Base-by-base conservation (phyloP, 768 basidiomycete genomes). In the Pholiota microspora region DNA sequence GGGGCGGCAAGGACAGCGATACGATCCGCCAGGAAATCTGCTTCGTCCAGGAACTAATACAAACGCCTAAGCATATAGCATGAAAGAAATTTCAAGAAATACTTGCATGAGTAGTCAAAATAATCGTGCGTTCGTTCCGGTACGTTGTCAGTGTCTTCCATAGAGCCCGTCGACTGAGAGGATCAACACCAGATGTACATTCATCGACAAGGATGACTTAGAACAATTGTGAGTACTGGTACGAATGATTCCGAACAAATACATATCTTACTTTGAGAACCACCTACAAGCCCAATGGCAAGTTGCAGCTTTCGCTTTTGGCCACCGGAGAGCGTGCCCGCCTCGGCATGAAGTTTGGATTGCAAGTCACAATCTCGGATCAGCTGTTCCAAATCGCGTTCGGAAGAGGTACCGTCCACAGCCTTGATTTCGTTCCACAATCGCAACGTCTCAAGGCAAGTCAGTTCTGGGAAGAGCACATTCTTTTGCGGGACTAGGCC, bases 401-500 rank as follows among this genome's bases (percentile, higher is more conserved):
- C 72, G 10, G 61, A 67, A 12, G 68, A 63, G 1, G 77, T 72
- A 58, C 69, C 67, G 5, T 71, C 63, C 12, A 80, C 80, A 68
- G 77, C 77, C 65, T 92, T 92, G 59, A 92, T 78, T 5, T 85
- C 85, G 36, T 71, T 75, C 89, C 89, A 92, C 24, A 92, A 78
- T 1, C 77, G 73, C 15, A 92, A 71, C 1, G 87, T 89, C 69
- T 92, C 86, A 45, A 83, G 72, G 64, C 88, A 91, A 0, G 84
- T 79, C 16, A 92, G 70, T 53, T 91, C 89, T 0, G 87, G 81
- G 65, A 91, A 89, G 2, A 92, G 74, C 3, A 92, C 89, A 60
- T 92, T 91, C 72, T 88, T 90, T 70, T 92, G 89, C 0, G 89
- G 88, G 0, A 89, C 88, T 54, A 92, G 84, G 1, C 90, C 89